A percentile compares a stretch with the other conserved stretches of the same genome.
Evolutionary conservation across 805 yeast species (phyloP).

Genomic region (Candida rishiriensis): DNA sequence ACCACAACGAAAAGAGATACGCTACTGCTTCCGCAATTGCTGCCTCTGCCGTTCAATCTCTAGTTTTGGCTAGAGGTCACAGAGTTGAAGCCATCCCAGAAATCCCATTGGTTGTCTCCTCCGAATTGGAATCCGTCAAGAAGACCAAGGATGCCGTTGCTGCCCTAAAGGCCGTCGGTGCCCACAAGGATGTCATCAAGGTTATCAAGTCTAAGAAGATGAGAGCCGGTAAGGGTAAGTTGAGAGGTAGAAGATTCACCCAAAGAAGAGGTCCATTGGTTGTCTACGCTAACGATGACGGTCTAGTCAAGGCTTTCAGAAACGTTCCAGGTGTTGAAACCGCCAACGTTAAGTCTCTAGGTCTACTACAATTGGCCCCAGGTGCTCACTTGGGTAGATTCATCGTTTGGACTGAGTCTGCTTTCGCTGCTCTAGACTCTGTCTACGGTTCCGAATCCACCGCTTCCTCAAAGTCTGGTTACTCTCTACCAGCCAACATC

Average conservation of each 20-base stretch:
- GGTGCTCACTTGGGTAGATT: constrained; percentile 99
- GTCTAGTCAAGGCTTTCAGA: constrained; percentile 97
- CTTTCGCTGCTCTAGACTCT: constrained; percentile 93
- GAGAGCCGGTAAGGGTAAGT: constrained; percentile 99
- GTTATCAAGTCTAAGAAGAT: constrained; percentile 97
- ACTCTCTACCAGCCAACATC: constrained; percentile 92
- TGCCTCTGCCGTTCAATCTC: constrained; percentile 97
- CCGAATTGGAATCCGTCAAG: constrained; percentile 85
- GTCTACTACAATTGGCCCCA: constrained; percentile 98
- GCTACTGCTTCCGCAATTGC: constrained; percentile 99
- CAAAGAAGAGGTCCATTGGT: constrained; percentile 99
- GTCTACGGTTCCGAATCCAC: constrained; percentile 94
- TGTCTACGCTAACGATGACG: constrained; percentile 97
- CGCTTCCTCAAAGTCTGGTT: constrained; percentile 80
- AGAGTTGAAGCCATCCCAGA: constrained; percentile 97
- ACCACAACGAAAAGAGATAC: constrained; percentile 99
- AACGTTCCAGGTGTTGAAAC: constrained; percentile 99
- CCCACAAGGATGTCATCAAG: constrained; percentile 96
- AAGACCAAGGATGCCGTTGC: constrained; percentile 99
- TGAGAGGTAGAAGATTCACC: constrained; percentile 99
- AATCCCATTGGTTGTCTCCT: constrained; percentile 95
- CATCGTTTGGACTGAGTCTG: constrained; percentile 99
- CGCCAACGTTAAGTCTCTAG: constrained; percentile 84
- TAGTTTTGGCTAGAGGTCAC: constrained; percentile 99
- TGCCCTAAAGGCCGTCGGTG: constrained; percentile 96